phyloP scores from a whole-genome alignment of 202 grass and related monocot genomes.

The Carex sylvatica region DNA sequence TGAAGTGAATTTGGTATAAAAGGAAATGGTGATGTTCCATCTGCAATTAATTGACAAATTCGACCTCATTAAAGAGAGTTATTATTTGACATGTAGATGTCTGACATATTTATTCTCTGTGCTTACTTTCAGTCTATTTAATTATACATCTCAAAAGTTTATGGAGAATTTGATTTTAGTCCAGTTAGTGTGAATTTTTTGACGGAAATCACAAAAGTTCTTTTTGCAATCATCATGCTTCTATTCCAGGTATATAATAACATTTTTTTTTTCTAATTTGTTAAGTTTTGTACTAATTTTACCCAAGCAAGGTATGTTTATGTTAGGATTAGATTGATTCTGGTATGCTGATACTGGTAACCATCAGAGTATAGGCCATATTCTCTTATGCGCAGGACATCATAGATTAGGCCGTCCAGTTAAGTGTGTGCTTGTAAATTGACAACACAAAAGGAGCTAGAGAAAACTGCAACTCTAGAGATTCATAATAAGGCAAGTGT shows the following conservation, averaged over 20 bases:
- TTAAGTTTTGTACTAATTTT: conserved; percentile 13
- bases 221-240: conserved; percentile 88
- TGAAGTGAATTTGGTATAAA: conserved; percentile 9
- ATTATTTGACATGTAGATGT: conserved; percentile 3
- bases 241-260: conserved; percentile 66
- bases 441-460: no score
- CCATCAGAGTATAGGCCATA: no score
- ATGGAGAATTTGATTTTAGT: conserved; percentile 96
- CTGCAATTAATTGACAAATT: background rate
- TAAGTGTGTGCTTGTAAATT: no score
- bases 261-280: conserved; percentile 20
- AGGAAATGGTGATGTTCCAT: background rate
- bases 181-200: conserved; percentile 99
- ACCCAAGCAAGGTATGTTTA: background rate
- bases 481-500: no score
- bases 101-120: conserved; percentile 28
- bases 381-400: no score
- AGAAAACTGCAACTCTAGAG: no score
- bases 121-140: conserved; percentile 74
- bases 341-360: no score
- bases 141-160: conserved; percentile 91
- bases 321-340: no score
- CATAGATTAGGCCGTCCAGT: no score
- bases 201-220: conserved; percentile 80
- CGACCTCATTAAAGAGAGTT: background rate